Conservation (phyloP, 2,329 filamentous ascomycete species). For the Harringtonia lauricola region DNA sequence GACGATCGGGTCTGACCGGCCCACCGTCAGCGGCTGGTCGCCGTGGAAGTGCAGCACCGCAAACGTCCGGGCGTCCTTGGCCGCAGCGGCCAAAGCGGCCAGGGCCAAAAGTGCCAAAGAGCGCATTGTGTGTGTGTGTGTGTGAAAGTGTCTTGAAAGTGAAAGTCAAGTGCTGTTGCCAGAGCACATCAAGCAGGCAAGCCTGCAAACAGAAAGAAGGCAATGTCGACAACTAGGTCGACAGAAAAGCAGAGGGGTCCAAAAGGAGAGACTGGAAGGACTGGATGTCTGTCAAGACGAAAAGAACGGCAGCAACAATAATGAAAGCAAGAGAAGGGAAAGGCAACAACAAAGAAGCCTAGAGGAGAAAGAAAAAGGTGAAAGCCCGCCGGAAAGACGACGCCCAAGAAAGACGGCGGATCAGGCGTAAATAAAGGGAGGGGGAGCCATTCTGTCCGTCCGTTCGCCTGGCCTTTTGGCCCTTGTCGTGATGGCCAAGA, state of each 20-base stretch:
- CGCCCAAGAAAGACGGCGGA: too few relatives aligned
- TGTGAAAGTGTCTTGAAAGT: too few relatives aligned
- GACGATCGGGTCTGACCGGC: conserved; percentile 58
- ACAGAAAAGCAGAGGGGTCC: not conserved
- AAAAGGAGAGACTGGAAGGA: too few relatives aligned
- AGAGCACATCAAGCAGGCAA: not conserved
- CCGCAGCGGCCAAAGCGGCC: conserved; percentile 28
- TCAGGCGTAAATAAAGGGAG: too few relatives aligned
- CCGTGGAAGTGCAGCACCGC: conserved; percentile 64
- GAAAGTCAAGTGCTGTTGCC: not conserved
- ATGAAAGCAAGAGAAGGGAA: not conserved
- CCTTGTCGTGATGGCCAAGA: too few relatives aligned
- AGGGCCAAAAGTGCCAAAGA: conserved; percentile 15
- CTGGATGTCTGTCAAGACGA: too few relatives aligned
- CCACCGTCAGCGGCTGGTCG: conserved; percentile 46
- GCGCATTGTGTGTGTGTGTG: conserved; percentile 1
- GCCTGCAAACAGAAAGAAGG: not conserved
- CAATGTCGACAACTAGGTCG: too few relatives aligned
- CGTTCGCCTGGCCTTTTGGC: too few relatives aligned
- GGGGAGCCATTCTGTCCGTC: too few relatives aligned
- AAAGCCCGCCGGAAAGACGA: too few relatives aligned
- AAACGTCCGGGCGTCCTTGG: conserved; percentile 40
- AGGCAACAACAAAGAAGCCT: not conserved
- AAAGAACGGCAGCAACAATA: not conserved
- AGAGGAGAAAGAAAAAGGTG: not conserved